Evolutionary conservation across 2,329 filamentous ascomycete species (phyloP), one percentile per base, ranked within the genome.

Genomic region (Ophiostoma ulmi): DNA sequence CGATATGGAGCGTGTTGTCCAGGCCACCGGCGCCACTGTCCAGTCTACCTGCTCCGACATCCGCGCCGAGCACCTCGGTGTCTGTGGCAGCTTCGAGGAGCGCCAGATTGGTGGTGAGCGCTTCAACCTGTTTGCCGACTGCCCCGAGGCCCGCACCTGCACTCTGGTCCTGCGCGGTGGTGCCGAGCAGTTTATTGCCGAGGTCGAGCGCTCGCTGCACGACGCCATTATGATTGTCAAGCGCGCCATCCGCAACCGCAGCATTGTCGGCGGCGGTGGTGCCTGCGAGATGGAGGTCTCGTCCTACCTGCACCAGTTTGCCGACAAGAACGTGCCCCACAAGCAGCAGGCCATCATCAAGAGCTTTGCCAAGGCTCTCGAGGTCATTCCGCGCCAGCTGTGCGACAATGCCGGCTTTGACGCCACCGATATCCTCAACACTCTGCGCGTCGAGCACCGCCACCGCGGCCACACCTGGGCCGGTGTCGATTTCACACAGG

Each of bases 201-300:
- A 99, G 81, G 95, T 97, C 1, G 95, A 99, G 85, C 92, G 95
- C 74, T 97, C 93, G 78, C 87, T 99, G 75, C 95, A 99, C 85
- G 95, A 99, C 78, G 95, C 95, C 76, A 98, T 99, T 82, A 99
- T 99, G 95, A 97, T 99, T 77, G 95, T 99, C 78, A 98, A 98
- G 88, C 93, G 96, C 73, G 93, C 95, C 38, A 93, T 98, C 81
- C 93, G 92, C 84, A 97, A 98, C 85, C 90, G 90, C 78, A 91
- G 88, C 78, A 97, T 99, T 75, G 95, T 99, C 36, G 95, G 94
- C 65, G 95, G 95, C 76, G 95, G 95, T 76, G 95, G 95, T 79
- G 94, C 95, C 22, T 89, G 86, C 77, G 95, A 99, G 85, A 98
- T 99, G 94, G 95, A 98, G 80, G 81, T 98, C 69, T 97, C 94